A percentile compares a stretch with the other conserved stretches of the same genome.
These are phyloP conservation scores for Talaromyces proteolyticus DNA, from an alignment of 495 filamentous ascomycete species.

Conservation along the genomic window DNA sequence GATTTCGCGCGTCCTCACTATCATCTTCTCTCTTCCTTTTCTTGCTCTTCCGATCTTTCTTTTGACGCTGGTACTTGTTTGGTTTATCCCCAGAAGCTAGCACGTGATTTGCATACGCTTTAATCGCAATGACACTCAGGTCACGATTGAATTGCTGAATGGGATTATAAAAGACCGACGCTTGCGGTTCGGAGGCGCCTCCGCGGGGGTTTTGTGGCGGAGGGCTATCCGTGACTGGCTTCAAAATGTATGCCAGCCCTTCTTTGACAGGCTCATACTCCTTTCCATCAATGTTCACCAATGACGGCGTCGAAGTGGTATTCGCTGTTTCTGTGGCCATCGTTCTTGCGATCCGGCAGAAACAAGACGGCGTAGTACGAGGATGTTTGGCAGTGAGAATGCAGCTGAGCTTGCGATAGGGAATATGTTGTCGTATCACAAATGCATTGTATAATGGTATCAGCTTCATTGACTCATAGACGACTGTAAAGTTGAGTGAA, in stretches of 20 bases:
- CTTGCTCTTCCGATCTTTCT: slow-evolving; percentile 40
- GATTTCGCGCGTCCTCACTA: slow-evolving; percentile 6
- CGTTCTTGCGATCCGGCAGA: too few species aligned
- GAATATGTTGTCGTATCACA: too few species aligned
- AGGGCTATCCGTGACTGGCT: slow-evolving; percentile 38
- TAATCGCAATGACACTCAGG: slow-evolving; percentile 85
- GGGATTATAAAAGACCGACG: slow-evolving; percentile 95
- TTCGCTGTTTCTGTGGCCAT: not conserved
- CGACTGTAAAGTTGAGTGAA: not conserved
- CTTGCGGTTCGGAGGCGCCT: slow-evolving; percentile 46
- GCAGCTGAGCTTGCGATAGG: too few species aligned
- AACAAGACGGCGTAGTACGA: too few species aligned
- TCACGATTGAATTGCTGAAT: slow-evolving; percentile 99
- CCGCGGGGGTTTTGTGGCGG: slow-evolving; percentile 26
- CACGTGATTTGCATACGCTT: slow-evolving; percentile 68
- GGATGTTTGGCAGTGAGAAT: too few species aligned
- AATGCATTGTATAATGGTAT: not conserved
- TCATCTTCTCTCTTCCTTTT: slow-evolving; percentile 40
- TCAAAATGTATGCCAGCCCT: slow-evolving; percentile 60
- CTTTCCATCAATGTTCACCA: slow-evolving; percentile 36
- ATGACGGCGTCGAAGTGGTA: not conserved
- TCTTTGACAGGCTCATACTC: slow-evolving; percentile 61
- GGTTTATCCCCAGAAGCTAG: slow-evolving; percentile 21
- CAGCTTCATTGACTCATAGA: not conserved
- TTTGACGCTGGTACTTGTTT: slow-evolving; percentile 22